These are phyloP conservation scores for Populus alba DNA, from an alignment of 345 rosid species.

Conservation along the genomic window DNA sequence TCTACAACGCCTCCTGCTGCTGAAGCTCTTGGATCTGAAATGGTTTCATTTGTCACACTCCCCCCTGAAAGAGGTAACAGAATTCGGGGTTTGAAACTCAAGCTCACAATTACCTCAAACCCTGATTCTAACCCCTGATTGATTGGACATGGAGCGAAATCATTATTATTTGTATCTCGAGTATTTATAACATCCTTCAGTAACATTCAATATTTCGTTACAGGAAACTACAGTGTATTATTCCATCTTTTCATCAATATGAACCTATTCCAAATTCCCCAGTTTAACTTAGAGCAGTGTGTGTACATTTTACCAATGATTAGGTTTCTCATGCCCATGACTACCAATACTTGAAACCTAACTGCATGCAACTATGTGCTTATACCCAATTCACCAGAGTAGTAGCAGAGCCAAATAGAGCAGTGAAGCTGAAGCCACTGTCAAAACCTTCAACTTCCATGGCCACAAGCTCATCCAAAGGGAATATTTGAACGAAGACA, in stretches of 20 bases:
- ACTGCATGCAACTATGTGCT: background rate
- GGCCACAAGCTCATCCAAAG: background rate
- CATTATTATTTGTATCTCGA: background rate
- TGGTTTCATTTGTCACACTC: slow-evolving; percentile 8
- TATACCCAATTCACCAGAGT: background rate
- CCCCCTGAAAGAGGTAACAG: background rate
- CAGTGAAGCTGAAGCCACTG: background rate
- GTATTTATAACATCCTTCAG: background rate
- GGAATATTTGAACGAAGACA: background rate
- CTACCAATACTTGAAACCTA: background rate
- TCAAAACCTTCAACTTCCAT: background rate
- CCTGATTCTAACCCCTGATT: slow-evolving; percentile 6
- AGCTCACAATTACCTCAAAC: background rate
- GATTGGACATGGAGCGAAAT: slow-evolving; percentile 7
- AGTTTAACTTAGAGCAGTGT: background rate
- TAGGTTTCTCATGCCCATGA: background rate
- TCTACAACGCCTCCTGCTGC: background rate
- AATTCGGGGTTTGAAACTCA: background rate
- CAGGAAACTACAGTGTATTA: background rate
- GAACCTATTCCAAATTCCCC: background rate
- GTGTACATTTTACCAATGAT: background rate
- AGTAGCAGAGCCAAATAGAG: background rate
- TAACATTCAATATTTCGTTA: background rate
- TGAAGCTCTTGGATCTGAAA: background rate
- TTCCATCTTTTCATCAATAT: background rate